Conservation (phyloP, 1,139 yeast genomes). For the Suhomyces bribrorum region DNA sequence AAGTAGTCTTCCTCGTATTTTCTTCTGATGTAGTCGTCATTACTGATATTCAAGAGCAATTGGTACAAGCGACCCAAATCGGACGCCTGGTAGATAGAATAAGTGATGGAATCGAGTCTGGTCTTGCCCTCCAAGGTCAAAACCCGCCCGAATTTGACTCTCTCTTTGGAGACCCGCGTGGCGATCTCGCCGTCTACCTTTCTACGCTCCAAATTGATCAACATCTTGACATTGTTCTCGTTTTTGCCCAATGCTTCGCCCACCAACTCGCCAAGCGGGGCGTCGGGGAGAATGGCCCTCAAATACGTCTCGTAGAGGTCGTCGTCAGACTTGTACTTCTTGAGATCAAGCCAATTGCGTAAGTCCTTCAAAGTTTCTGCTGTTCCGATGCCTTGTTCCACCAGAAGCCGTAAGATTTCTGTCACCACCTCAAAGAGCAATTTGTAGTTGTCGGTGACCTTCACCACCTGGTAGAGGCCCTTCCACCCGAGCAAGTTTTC, state of each 20-base stretch:
- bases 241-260: constrained; percentile 54
- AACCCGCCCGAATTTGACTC: constrained; percentile 40
- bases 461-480: constrained; percentile 54
- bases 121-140: constrained; percentile 34
- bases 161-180: constrained; percentile 32
- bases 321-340: constrained; percentile 31
- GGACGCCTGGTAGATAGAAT: constrained; percentile 52
- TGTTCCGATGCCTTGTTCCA: constrained; percentile 37
- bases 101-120: constrained; percentile 44
- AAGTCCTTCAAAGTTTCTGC: constrained; percentile 53
- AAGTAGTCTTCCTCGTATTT: constrained; percentile 60
- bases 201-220: constrained; percentile 49
- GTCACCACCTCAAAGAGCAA: constrained; percentile 50
- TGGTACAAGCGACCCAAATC: constrained; percentile 56
- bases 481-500: constrained; percentile 74
- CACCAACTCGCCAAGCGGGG: constrained; percentile 56
- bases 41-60: constrained; percentile 56
- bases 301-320: constrained; percentile 49
- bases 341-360: constrained; percentile 42
- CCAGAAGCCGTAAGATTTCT: constrained; percentile 22
- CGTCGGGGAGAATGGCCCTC: constrained; percentile 61
- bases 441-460: constrained; percentile 37
- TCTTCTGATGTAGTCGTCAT: constrained; percentile 65
- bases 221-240: constrained; percentile 47
- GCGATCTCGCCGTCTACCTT: constrained; percentile 41